These are phyloP conservation scores for Botryotinia narcissicola DNA, from an alignment of 2,329 filamentous ascomycete genomes.

Conservation along the genomic window DNA sequence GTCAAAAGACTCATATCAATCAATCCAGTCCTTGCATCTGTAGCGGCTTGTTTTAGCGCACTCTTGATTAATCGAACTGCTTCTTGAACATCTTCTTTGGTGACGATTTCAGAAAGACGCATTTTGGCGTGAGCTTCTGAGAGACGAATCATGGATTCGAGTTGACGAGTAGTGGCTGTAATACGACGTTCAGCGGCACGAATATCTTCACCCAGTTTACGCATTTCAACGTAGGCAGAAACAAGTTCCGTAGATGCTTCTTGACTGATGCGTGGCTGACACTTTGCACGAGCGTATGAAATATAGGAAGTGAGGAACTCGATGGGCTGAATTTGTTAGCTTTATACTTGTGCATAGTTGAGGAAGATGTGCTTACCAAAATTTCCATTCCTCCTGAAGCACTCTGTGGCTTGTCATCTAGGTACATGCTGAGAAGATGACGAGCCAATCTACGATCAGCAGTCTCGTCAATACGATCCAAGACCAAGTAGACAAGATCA, in stretches of 20 bases:
- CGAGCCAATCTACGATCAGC: conserved; percentile 84
- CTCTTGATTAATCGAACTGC: conserved; percentile 90
- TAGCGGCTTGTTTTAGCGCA: conserved; percentile 95
- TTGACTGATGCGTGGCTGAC: conserved; percentile 78
- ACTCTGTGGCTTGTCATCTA: conserved; percentile 90
- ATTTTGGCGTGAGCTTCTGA: conserved; percentile 97
- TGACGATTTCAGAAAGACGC: conserved; percentile 77
- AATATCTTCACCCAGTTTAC: conserved; percentile 83
- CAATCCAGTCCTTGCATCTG: conserved; percentile 81
- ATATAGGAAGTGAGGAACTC: conserved; percentile 97
- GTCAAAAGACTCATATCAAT: conserved; percentile 97
- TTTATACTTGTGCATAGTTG: conserved; percentile 10
- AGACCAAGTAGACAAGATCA: conserved; percentile 92
- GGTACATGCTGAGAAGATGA: conserved; percentile 92
- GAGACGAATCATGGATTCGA: conserved; percentile 98
- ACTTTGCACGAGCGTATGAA: conserved; percentile 84
- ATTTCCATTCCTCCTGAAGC: conserved; percentile 73
- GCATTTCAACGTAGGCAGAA: conserved; percentile 89
- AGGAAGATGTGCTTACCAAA: conserved; percentile 56
- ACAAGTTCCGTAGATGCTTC: conserved; percentile 82
- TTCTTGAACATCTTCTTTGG: conserved; percentile 79
- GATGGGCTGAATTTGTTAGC: conserved; percentile 59
- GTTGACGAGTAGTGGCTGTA: conserved; percentile 92
- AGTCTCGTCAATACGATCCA: conserved; percentile 90
- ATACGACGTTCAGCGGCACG: conserved; percentile 91